Base-by-base conservation (phyloP, 2,329 filamentous ascomycete genomes). In the Arthrocladium fulminans region DNA sequence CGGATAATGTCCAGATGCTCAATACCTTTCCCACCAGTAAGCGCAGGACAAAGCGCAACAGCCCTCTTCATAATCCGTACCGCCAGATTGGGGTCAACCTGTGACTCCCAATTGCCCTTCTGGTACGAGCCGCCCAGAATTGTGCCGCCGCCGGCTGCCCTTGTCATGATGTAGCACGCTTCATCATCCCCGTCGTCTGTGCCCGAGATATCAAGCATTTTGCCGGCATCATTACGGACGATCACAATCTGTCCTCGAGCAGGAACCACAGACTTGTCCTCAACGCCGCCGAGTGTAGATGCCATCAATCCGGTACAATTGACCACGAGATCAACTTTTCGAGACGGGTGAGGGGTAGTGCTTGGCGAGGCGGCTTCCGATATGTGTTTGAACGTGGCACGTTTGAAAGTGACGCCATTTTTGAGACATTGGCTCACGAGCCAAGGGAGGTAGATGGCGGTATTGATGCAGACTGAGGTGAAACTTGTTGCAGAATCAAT, bases 401-500 rank as follows among this genome's bases (percentile, higher is more conserved):
- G 77, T 58, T 77, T 75, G 59, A 89, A 70, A 1, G 79, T 71
- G 6, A 85, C 83, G 23, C 86, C 85, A 46, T 79, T 77, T 19
- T 24, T n/a, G 22, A 84, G 73, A 63, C 86, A 94, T 67, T 90
- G 82, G 0, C 85, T 83, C 0, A 85, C 71, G 0, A 96, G 80
- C 80, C 86, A 96, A 3, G 86, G 80, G 1, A 96, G 79, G 67
- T 95, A 96, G 47, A 95, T 67, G 35, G 84, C 79, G 0, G 86
- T 86, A 68, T 97, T 96, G 65, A 96, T 87, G 65, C 89, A 96
- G 34, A 95, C 82, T 1, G 86, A 90, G 6, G 79, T 87, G 65
- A 92, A 95, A 48, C 76, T 72, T 44, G 80, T 85, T 20, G 81
- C 88, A 9, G 83, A 88, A 86, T 41, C 38, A n/a, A 41, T 41